Conservation (phyloP, 805 yeast species). For the Zygosaccharomyces bailii region DNA sequence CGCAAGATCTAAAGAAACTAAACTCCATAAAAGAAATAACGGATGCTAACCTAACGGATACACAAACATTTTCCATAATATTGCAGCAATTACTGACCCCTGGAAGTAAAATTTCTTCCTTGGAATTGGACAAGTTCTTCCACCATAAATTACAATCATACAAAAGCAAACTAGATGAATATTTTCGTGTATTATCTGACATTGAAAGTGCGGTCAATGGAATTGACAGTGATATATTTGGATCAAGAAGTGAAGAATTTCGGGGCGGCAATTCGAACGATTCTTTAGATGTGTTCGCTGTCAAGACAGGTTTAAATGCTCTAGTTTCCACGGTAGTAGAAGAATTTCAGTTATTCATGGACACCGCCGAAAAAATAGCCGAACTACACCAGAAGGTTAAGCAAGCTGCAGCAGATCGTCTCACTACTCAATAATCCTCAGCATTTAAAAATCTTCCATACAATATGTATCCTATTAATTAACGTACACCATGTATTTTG, state of each 20-base stretch:
- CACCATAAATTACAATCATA: slow-evolving; percentile 40
- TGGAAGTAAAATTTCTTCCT: slow-evolving; percentile 53
- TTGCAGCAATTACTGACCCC: slow-evolving; percentile 50
- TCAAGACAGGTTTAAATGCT: slow-evolving; percentile 41
- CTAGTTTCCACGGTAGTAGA: slow-evolving; percentile 61
- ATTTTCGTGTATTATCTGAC: slow-evolving; percentile 43
- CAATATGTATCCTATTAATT: not conserved
- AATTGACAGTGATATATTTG: slow-evolving; percentile 46
- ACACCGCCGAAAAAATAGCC: slow-evolving; percentile 69
- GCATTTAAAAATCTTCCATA: no score
- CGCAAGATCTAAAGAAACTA: slow-evolving; percentile 46
- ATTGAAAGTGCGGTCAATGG: slow-evolving; percentile 65
- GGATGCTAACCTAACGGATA: slow-evolving; percentile 41
- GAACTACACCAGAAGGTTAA: slow-evolving; percentile 58
- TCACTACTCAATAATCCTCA: not conserved
- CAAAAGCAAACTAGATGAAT: slow-evolving; percentile 47
- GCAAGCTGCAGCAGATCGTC: slow-evolving; percentile 18
- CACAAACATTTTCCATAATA: slow-evolving; percentile 52
- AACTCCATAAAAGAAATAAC: slow-evolving; percentile 44
- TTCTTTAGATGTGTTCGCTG: slow-evolving; percentile 21
- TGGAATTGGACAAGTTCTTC: slow-evolving; percentile 57
- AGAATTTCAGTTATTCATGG: slow-evolving; percentile 70
- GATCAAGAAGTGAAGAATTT: slow-evolving; percentile 14
- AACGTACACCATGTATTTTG: no score
- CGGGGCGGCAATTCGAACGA: slow-evolving; percentile 14